Evolutionary conservation across 2,329 filamentous ascomycete genomes (phyloP), one percentile per base, ranked within the genome.

Genomic region (Cordyceps pruinosa): DNA sequence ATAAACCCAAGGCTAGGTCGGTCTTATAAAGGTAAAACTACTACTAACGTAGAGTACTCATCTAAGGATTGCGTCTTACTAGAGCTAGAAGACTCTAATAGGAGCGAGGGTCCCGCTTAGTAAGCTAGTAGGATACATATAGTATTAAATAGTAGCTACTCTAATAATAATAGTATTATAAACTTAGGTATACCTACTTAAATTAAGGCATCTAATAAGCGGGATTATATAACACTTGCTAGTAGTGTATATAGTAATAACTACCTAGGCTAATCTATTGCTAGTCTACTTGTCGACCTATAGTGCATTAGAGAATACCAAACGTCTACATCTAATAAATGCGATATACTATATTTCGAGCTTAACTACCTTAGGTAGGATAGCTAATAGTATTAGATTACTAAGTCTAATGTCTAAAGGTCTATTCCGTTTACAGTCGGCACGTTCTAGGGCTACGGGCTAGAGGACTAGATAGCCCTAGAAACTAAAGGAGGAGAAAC

Each of bases 401-500:
- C n/a, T 12, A 25, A 42, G 48, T 49, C 30, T 39, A 25, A 41
- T 41, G 21, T 51, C 10, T 25, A 51, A 17, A 51, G 48, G 35
- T 51, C 34, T 30, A 35, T 51, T 21, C 48, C 48, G 21, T 51
- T 35, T 39, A 35, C 48, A 6, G 48, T 51, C 48, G 48, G 48
- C 23, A 51, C 48, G 34, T 51, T 51, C 23, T 51, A 25, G 48
- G 48, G 35, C 34, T 51, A 15, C 35, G 35, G 48, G 23, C 48
- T 25, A 21, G 34, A 34, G 48, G 48, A 51, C 26, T 51, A 25
- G 35, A 51, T 7, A 41, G 32, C 30, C 26, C 48, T 21, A 19
- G 48, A 51, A 15, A 51, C 30, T 51, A 17, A 7, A 51, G 35
- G 15, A 41, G 37, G 48, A 21, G 48, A 51, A 41, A 51, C 23